These are phyloP conservation scores for Neurospora sp. DNA, from an alignment of 495 filamentous ascomycete genomes.

Conservation along the genomic window DNA sequence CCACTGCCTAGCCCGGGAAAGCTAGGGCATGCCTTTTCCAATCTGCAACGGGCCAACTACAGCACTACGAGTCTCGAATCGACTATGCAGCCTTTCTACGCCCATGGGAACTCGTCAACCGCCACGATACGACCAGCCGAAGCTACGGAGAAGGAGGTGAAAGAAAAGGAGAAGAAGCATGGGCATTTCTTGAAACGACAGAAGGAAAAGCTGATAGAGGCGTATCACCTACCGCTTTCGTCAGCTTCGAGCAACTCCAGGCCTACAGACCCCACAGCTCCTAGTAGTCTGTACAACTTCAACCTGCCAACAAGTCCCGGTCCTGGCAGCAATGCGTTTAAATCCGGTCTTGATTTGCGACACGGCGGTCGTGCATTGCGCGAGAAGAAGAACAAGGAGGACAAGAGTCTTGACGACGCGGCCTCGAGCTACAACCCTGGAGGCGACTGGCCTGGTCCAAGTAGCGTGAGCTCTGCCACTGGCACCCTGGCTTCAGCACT, in stretches of 20 bases:
- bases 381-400: conserved; percentile 84
- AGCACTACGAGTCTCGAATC: conserved; percentile 74
- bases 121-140: conserved; percentile 58
- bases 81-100: conserved; percentile 62
- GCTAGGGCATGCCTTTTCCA: conserved; percentile 50
- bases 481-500: conserved; percentile 21
- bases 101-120: conserved; percentile 69
- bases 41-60: conserved; percentile 57
- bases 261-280: conserved; percentile 74
- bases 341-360: conserved; percentile 74
- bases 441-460: conserved; percentile 44
- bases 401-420: conserved; percentile 39
- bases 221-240: conserved; percentile 73
- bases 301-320: conserved; percentile 59
- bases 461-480: conserved; percentile 35
- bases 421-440: conserved; percentile 21
- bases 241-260: conserved; percentile 86
- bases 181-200: conserved; percentile 77
- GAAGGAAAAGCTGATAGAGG: conserved; percentile 80
- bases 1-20: conserved; percentile 76
- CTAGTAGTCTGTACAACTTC: conserved; percentile 71
- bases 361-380: conserved; percentile 78
- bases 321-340: conserved; percentile 60
- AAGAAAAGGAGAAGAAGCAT: conserved; percentile 62
- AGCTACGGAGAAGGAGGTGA: conserved; percentile 25